Base-by-base conservation (phyloP, 2,329 filamentous ascomycete species). In the Cladobotryum protrusum region DNA sequence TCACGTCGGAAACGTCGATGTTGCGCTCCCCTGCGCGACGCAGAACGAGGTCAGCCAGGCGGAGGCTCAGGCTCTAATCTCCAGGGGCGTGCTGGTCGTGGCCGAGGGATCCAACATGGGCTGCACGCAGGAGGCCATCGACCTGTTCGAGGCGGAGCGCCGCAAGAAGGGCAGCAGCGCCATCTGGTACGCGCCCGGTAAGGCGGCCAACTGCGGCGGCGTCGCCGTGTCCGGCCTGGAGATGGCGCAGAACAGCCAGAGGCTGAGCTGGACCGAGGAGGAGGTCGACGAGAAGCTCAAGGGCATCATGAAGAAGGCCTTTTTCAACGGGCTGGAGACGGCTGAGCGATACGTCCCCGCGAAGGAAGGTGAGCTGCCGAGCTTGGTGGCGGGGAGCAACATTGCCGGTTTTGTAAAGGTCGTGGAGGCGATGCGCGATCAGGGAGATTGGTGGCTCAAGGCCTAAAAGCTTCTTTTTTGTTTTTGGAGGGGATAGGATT, bases 51-150 rank as follows among this genome's bases (percentile, higher is more conserved):
- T 99, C 64, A 90, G 81, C 65, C 83, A 85, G 67, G 89, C 93
- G 62, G 93, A 99, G 78, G 93, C 91, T 47, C 77, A 89, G 74
- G 83, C 81, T 15, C 82, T 97, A 41, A 82, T 96, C 52, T 78
- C 78, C 45, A 80, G 79, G 52, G 92, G 92, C 59, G 81, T 79
- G 65, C 82, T 85, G 68, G 95, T 89, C 76, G 85, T 97, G 59
- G 93, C 93, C 52, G 93, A 99, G 76, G 93, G 93, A 50, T 93
- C 87, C 73, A 97, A 97, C 83, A 97, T 99, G 93, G 93, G 93
- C 57, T 96, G 90, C 79, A 96, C 91, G 33, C 89, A 93, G 73
- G 90, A 87, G 58, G 92, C 92, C 59, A 96, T 99, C 63, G 87
- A 96, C 63, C 76, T 89, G 58, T 97, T 97, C 69, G 92, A 97